Evolutionary conservation across 371 early-diverging fungal genomes (phyloP).

Genomic region (Mucor piriformis): DNA sequence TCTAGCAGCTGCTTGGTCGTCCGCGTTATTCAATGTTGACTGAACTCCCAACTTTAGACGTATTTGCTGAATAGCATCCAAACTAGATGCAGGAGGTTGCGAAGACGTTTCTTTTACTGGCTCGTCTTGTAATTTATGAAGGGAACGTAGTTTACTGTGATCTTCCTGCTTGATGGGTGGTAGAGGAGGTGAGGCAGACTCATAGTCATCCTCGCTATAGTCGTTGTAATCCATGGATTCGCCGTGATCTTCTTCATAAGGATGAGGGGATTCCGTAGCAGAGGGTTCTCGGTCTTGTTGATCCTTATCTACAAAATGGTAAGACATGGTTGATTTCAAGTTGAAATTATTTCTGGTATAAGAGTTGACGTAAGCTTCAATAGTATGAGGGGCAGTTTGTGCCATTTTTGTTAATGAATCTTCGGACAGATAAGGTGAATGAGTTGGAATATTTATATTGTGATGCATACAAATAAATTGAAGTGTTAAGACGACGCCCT

Average conservation of each 20-base stretch:
- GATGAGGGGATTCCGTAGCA: background rate
- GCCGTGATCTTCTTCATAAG: conserved; percentile 2
- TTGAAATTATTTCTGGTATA: conserved; percentile 41
- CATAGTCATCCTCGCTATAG: background rate
- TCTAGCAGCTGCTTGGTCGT: conserved; percentile 28
- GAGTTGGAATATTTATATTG: conserved; percentile 42
- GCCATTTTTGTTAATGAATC: conserved; percentile 35
- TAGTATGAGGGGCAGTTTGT: conserved; percentile 38
- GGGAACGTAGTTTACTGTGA: background rate
- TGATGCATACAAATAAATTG: conserved; percentile 49
- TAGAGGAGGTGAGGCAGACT: background rate
- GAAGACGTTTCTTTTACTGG: background rate
- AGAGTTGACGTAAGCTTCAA: conserved; percentile 46
- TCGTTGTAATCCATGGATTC: background rate
- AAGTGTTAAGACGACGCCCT: conserved; percentile 53
- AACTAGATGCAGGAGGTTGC: conserved; percentile 25
- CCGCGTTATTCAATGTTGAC: conserved; percentile 27
- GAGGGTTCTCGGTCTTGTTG: conserved; percentile 3
- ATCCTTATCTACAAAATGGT: conserved; percentile 27
- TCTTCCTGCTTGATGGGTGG: background rate
- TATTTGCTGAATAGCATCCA: conserved; percentile 39
- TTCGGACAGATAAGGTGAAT: conserved; percentile 44
- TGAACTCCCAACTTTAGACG: conserved; percentile 35
- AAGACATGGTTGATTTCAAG: conserved; percentile 40
- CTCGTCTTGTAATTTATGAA: too few relatives aligned